phyloP scores from a whole-genome alignment of 176 grass and related monocot species.

The Avena eriantha region DNA sequence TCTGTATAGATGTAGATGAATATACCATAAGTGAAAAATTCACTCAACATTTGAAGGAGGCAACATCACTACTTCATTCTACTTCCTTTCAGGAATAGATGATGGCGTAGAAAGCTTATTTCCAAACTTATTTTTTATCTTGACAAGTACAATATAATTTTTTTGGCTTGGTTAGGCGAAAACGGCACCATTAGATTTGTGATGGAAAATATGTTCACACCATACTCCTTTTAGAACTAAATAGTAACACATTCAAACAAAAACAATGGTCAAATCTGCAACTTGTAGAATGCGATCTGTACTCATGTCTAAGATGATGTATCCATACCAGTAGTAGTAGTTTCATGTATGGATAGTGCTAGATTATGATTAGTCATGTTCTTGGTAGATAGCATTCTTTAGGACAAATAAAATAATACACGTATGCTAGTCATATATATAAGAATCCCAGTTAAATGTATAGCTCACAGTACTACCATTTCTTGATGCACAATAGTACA shows the following conservation, averaged over 20 bases:
- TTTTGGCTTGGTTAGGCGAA: not conserved
- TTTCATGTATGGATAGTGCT: constrained; percentile 6
- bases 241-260: not conserved
- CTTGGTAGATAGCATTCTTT: not conserved
- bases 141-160: not conserved
- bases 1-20: not conserved
- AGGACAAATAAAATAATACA: not conserved
- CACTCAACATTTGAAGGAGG: not conserved
- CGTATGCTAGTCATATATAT: not conserved
- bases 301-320: not conserved
- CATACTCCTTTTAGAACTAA: not conserved
- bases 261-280: not conserved
- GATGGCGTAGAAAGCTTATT: not conserved
- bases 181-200: not conserved
- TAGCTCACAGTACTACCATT: constrained; percentile 1
- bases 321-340: not conserved
- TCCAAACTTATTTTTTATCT: not conserved
- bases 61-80: not conserved
- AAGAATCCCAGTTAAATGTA: not conserved
- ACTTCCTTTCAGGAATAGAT: constrained; percentile 6
- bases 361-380: not conserved
- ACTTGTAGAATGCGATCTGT: not conserved
- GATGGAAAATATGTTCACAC: not conserved
- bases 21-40: not conserved
- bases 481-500: not conserved